These are phyloP conservation scores for Nicotiana obtusifolia DNA, from an alignment of 257 asterid species.

Conservation along the genomic window DNA sequence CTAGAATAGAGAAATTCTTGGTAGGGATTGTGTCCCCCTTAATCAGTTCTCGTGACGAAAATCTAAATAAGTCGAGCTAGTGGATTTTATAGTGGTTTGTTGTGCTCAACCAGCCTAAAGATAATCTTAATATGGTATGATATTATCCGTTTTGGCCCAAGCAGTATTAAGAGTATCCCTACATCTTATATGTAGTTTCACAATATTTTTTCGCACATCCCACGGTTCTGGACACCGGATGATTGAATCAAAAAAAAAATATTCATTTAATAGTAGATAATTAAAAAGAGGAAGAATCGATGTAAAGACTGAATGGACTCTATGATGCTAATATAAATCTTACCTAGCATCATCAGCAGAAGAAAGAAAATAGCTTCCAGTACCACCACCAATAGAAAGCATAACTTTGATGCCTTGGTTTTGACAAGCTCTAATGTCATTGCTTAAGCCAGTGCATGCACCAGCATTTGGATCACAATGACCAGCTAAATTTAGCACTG, in stretches of 20 bases:
- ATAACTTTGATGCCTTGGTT: conserved; percentile 41
- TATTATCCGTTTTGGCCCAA: no score
- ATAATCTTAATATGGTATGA: no score
- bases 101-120: no score
- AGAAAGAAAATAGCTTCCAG: conserved; percentile 51
- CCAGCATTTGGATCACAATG: conserved; percentile 56
- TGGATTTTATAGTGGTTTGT: no score
- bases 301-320: not conserved
- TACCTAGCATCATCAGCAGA: conserved; percentile 43
- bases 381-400: conserved; percentile 71
- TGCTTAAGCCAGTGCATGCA: conserved; percentile 38
- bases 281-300: not conserved
- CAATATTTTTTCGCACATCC: no score
- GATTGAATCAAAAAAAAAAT: no score
- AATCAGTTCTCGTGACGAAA: not conserved
- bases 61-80: not conserved
- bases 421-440: conserved; percentile 46
- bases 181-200: no score
- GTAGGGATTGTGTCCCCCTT: not conserved
- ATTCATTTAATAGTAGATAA: not conserved
- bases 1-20: not conserved
- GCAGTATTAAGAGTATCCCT: no score
- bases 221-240: not conserved
- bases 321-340: not conserved
- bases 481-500: conserved; percentile 69